Conservation (phyloP, 78 protist genomes). For the Bigelowiella natans region DNA sequence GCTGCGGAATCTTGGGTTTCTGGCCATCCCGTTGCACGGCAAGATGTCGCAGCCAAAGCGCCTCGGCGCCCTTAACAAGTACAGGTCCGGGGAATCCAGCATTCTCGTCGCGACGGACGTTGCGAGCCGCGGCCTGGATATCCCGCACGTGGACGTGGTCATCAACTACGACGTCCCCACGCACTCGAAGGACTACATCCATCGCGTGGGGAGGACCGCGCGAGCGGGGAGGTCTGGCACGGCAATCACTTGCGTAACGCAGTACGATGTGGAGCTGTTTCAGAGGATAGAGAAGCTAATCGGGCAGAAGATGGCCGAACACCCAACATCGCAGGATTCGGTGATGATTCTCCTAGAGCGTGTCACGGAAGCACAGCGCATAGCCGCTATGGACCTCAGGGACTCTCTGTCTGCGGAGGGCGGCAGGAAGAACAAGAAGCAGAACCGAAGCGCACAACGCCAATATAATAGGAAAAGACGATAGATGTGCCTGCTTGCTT, state of each 20-base stretch:
- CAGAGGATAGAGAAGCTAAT: conserved; percentile 73
- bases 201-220: conserved; percentile 93
- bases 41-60: conserved; percentile 42
- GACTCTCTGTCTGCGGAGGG: neutral
- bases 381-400: conserved; percentile 23
- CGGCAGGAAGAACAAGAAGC: neutral
- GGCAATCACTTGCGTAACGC: conserved; percentile 82
- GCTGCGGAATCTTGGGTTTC: conserved; percentile 67
- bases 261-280: conserved; percentile 80
- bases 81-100: neutral
- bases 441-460: too few relatives aligned
- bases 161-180: conserved; percentile 89
- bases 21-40: conserved; percentile 85
- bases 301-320: neutral
- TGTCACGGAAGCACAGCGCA: conserved; percentile 23
- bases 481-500: too few relatives aligned
- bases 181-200: conserved; percentile 74
- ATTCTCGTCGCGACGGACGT: conserved; percentile 63
- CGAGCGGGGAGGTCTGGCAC: conserved; percentile 87
- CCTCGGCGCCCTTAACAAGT: conserved; percentile 30
- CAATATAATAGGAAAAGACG: too few relatives aligned
- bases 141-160: conserved; percentile 83
- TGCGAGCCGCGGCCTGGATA: conserved; percentile 89
- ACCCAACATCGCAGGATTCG: neutral
- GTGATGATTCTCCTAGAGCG: conserved; percentile 22